Evolutionary conservation across 1,139 yeast species (phyloP), one percentile per base, ranked within the genome.

Genomic region (Saccharomyces hybrid): DNA sequence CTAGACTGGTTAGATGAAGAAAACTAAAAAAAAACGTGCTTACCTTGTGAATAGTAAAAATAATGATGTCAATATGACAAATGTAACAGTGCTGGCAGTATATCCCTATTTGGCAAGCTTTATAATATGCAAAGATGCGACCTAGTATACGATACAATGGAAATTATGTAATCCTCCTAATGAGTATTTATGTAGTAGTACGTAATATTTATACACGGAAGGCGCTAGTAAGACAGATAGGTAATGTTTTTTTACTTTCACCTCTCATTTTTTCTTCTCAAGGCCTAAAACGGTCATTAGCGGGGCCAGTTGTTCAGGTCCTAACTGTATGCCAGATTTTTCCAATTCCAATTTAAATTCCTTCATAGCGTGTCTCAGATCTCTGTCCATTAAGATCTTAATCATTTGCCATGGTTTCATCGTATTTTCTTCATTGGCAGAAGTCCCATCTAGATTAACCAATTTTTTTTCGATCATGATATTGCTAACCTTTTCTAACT

Each of bases 1-100:
- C 79, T 93, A 70, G 97, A 89, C 31, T 93, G 99, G 99, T 77
- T 91, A 62, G 79, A 79, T 54, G 60, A 61, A 42, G 30, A 38
- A 9, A 38, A 38, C 44, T 38, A 11, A 38, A 38, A 11, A 13
- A 26, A 26, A 26, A 26, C 6, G 13, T 9, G 23, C 25, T 9
- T 25, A 38, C n/a, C 13, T 16, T 38, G 44, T 38, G 25, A 38
- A 38, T 38, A 38, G 25, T 16, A 20, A 38, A 23, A 16, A 38
- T 20, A 38, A 20, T 20, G 25, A 38, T 20, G 13, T 13, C 20
- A 20, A 38, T 16, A 20, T 4, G 26, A 20, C 44, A 20, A 20
- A 20, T 38, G 44, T 38, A 38, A 14, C 25, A 38, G 25, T 38
- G n/a, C 44, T 5, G 44, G n/a, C 26, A 38, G 44, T 11, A 38